Base-by-base conservation (phyloP, 1,284 basidiomycete genomes). In the Puccinia brachypodii region DNA sequence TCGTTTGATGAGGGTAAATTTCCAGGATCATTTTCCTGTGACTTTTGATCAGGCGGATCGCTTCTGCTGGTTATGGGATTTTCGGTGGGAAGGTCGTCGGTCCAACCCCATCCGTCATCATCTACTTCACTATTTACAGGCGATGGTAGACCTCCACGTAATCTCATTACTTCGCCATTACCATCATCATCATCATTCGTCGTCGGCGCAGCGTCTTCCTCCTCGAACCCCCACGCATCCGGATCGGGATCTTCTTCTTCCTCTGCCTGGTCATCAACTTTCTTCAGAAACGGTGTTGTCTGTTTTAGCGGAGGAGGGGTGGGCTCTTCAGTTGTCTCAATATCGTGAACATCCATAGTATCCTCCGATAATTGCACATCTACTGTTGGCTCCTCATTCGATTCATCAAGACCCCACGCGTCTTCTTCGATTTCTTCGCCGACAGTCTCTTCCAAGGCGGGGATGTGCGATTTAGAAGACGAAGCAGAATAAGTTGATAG, bases 61-160 rank as follows among this genome's bases (percentile, higher is more conserved):
- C n/a, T n/a, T n/a, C n/a, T n/a, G n/a, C n/a, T n/a, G n/a, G n/a
- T n/a, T n/a, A n/a, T 22, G 11, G 36, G 14, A 36, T 50, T 71
- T 33, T 81, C 78, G 40, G 40, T 33, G 33, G 68, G 36, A n/a
- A 56, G 53, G 31, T 81, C 78, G 25, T 81, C 78, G 22, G 56
- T 64, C 78, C 78, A 81, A 19, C 68, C 78, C 78, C 78, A 81
- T 19, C 69, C 78, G 47, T 81, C 78, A 47, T 81, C 78, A 47
- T 81, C 78, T 64, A 66, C 14, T 22, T 79, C 77, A 36, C 44
- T 62, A 22, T 53, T 16, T 22, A 58, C 53, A 62, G 78, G 56
- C 42, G 78, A 81, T 36, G 50, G 36, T 40, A 74, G 44, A 16
- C 78, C 78, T 22, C 78, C 78, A 33, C 71, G 69, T 44, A 81